A percentile compares a stretch with the other conserved stretches of the same genome.
These are phyloP conservation scores for Eruca vesicaria DNA, from an alignment of 441 rosid species.

Conservation along the genomic window DNA sequence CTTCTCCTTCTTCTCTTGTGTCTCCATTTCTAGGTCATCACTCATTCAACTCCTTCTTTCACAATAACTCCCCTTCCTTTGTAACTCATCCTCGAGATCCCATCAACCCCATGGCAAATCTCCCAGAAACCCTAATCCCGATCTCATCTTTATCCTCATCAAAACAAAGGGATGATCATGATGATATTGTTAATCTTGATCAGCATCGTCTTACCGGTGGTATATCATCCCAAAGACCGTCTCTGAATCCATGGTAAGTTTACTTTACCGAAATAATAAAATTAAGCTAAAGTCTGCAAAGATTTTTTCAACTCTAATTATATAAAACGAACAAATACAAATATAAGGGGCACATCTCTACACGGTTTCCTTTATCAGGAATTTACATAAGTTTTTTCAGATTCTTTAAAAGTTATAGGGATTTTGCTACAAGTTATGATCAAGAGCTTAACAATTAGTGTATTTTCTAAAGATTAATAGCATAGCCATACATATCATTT, in stretches of 20 bases:
- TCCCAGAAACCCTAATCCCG: constrained; percentile 62
- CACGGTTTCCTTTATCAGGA: neutral
- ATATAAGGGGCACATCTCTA: neutral
- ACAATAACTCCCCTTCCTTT: constrained; percentile 21
- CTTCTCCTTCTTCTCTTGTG: constrained; percentile 24
- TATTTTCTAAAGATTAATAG: neutral
- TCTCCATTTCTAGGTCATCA: constrained; percentile 43
- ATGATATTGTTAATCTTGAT: constrained; percentile 38
- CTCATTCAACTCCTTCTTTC: constrained; percentile 37
- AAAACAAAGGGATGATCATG: constrained; percentile 44
- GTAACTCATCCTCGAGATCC: constrained; percentile 20
- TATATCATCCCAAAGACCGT: constrained; percentile 54
- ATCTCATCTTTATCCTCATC: constrained; percentile 4
- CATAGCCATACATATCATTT: neutral
- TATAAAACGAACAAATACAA: neutral
- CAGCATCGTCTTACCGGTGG: constrained; percentile 39
- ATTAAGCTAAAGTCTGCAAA: neutral
- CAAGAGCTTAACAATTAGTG: neutral
- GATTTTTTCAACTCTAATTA: neutral
- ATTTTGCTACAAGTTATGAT: neutral
- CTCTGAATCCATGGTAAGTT: constrained; percentile 68
- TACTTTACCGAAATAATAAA: neutral
- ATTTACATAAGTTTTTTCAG: neutral
- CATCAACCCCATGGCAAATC: constrained; percentile 39
- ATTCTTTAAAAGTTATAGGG: neutral